These are phyloP conservation scores for Nepenthes mirabilis DNA, from an alignment of 148 eudicot genomes.

Conservation along the genomic window DNA sequence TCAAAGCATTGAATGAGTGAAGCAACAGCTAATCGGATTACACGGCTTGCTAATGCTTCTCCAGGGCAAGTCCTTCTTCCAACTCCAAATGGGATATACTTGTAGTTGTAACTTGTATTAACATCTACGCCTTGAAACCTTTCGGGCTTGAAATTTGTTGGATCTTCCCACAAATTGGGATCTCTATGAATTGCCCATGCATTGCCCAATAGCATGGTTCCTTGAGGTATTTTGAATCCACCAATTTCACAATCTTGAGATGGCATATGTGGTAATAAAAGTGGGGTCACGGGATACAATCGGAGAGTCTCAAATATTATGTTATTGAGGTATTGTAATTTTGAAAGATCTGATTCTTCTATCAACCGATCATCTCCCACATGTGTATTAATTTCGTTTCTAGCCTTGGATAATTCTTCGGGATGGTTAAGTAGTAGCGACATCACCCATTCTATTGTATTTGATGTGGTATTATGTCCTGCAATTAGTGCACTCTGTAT, in stretches of 20 bases:
- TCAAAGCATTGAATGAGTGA: constrained; percentile 4
- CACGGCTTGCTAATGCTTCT: background rate
- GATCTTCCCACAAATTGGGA: constrained; percentile 6
- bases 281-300: constrained; percentile 5
- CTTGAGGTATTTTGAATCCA: constrained; percentile 1
- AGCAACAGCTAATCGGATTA: background rate
- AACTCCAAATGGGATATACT: constrained; percentile 7
- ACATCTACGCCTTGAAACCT: background rate
- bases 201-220: constrained; percentile 6
- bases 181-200: constrained; percentile 5
- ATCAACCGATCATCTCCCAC: background rate
- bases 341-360: background rate
- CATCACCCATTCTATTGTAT: constrained; percentile 7
- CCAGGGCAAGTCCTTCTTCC: constrained; percentile 10
- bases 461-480: constrained; percentile 4
- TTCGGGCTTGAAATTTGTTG: constrained; percentile 4
- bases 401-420: background rate
- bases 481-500: background rate
- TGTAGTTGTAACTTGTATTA: background rate
- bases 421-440: constrained; percentile 10
- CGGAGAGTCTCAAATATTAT: constrained; percentile 5
- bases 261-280: constrained; percentile 5
- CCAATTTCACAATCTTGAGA: background rate
- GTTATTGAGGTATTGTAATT: constrained; percentile 1
- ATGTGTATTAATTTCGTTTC: constrained; percentile 4